Evolutionary conservation across 331 rosid species (phyloP), one percentile per base, ranked within the genome.

Genomic region (Quercus lobata): DNA sequence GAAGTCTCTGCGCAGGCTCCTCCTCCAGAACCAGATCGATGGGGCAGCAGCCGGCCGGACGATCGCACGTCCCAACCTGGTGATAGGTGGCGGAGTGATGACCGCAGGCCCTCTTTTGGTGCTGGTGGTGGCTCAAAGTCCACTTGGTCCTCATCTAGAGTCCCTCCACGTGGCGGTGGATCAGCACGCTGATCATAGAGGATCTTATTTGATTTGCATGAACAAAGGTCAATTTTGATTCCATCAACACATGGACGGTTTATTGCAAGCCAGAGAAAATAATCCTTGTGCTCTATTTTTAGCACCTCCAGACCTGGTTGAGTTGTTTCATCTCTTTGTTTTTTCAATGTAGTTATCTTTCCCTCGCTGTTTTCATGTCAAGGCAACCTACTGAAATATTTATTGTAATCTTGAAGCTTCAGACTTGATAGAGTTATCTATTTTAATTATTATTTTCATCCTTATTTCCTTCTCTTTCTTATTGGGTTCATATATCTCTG

Each of bases 101-200:
- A 90, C 17, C 86, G 90, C 0, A 88, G 69, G 78, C 37, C 89
- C 1, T 41, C 83, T 8, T 86, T 87, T 73, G 89, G 90, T 62
- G 12, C 12, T 41, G 53, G 84, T 32, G 83, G 77, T 11, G 88
- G 91, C 69, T 32, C 97, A 15, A 87, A 89, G 77, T 74, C 97
- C 8, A 76, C 95, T 5, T 95, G 99, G 99, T 86, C 98, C n/a
- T 87, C 94, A 41, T 86, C 99, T 52, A 88, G 91, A 89, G 76
- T 27, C 49, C 82, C 86, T 17, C 73, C 82, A 1, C 90, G 82
- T 14, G 55, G 55, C 4, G 81, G 86, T 37, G 34, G 76, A 32
- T 30, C 84, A 0, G 86, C 84, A 56, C 92, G 89, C 77, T 91
- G 90, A 90, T 82, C 72, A 35, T 65, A 14, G 37, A 11, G 70